Evolutionary conservation across 129 eudicot species (phyloP), one percentile per base, ranked within the genome.

Genomic region (Chrysanthemum makinoi): DNA sequence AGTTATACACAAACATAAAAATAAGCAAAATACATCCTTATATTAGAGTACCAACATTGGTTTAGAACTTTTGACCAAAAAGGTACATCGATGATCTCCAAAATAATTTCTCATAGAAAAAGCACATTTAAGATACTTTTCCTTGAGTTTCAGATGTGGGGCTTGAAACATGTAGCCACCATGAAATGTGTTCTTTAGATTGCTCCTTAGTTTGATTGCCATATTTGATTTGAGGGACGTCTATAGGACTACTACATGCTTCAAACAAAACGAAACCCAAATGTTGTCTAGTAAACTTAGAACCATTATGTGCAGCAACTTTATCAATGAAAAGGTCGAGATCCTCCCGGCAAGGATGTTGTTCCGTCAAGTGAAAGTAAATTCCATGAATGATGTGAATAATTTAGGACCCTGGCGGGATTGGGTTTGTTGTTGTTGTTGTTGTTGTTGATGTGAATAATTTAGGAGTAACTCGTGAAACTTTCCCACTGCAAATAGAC

Each of bases 201-300:
- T 82, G 80, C 70, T 80, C 86, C 58, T 75, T 75, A 46, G 18
- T 69, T 58, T 62, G 60, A 68, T 53, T 69, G 33, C 97, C 99
- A 76, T 90, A 95, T 77, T 87, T 86, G 62, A 95, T 80, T 65
- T 84, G 74, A 69, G 99, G 97, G 82, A 90, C 74, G 61, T 86
- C 82, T 79, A 90, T 68, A 7, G 81, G 91, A 62, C 94, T 95
- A 82, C 99, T 95, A 81, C 87, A 84, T 24, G 81, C 99, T 95
- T 76, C 75, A 80, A 70, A 52, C 13, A 49, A 63, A 17, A 64
- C 64, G 0, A 11, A 52, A 76, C 63, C 20, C 11, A 33, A 48
- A 72, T 60, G 17, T 46, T 47, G 1, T 24, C 24, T 63, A 24
- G 54, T 55, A 44, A 55, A 30, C 35, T 35, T 30, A 48, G 15